phyloP scores from a whole-genome alignment of 257 asterid genomes.

The Nicotiana tabacum region DNA sequence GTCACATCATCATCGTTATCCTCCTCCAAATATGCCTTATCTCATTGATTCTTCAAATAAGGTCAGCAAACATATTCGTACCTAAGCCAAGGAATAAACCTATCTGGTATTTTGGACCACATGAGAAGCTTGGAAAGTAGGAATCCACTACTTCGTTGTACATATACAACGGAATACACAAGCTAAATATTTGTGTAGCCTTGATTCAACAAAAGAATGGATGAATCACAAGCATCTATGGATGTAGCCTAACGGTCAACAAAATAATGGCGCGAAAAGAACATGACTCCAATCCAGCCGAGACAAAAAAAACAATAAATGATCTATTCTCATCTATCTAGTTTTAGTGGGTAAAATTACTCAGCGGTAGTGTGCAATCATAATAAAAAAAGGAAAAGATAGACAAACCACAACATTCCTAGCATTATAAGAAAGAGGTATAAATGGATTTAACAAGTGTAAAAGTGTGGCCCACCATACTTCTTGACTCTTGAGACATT shows the following conservation, averaged over 20 bases:
- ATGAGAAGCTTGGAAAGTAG: constrained; percentile 1
- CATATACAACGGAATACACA: not conserved
- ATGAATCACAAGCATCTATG: not conserved
- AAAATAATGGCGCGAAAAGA: too few species aligned
- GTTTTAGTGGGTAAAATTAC: not conserved
- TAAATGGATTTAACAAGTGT: not conserved
- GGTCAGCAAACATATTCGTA: not conserved
- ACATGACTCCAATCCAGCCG: not conserved
- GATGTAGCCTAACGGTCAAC: not conserved
- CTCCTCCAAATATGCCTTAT: constrained; percentile 8
- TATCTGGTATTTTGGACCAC: not conserved
- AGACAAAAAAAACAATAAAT: not conserved
- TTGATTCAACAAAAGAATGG: not conserved
- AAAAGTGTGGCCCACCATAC: not conserved
- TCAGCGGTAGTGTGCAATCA: too few species aligned
- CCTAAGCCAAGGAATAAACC: constrained; percentile 13
- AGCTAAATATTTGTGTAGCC: not conserved
- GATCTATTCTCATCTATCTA: not conserved
- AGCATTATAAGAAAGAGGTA: not conserved
- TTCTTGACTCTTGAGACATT: not conserved
- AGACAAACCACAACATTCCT: not conserved
- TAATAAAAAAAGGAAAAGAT: not conserved
- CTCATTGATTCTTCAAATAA: not conserved
- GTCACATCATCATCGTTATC: constrained; percentile 18
- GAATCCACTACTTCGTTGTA: not conserved